Evolutionary conservation across 768 basidiomycete species (phyloP).

Genomic region (Amanita exitialis): DNA sequence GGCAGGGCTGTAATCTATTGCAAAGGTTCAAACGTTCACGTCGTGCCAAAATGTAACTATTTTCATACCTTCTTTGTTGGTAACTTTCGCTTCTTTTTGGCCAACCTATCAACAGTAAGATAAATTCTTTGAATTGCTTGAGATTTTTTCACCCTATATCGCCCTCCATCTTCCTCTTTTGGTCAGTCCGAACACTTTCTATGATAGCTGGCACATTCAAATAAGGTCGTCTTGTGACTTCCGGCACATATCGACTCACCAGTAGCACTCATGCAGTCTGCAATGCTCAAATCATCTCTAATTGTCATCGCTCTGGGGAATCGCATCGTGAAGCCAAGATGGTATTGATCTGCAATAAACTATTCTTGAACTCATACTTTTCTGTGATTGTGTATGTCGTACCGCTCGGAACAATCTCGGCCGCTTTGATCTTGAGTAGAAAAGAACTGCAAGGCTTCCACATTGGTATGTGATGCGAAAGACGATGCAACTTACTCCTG

Average conservation of each 20-base stretch:
- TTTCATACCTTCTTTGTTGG: constrained; percentile 36
- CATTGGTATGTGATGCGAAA: not conserved
- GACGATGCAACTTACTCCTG: constrained; percentile 49
- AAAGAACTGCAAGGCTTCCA: constrained; percentile 57
- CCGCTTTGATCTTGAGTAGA: constrained; percentile 87
- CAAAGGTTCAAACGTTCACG: not conserved
- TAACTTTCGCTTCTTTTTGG: constrained; percentile 3
- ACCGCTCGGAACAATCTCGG: constrained; percentile 80
- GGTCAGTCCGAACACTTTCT: constrained; percentile 49
- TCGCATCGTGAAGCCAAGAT: constrained; percentile 82
- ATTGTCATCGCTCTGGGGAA: constrained; percentile 83
- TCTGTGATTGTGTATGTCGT: constrained; percentile 1
- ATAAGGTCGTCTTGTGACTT: not conserved
- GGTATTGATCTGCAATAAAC: constrained; percentile 56
- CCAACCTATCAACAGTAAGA: not conserved
- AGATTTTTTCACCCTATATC: constrained; percentile 34
- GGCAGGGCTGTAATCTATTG: constrained; percentile 48
- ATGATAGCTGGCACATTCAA: constrained; percentile 34
- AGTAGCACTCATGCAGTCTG: constrained; percentile 65
- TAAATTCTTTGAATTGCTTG: not conserved
- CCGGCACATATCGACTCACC: constrained; percentile 25
- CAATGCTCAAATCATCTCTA: constrained; percentile 64
- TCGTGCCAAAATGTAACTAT: no score
- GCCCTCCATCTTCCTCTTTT: constrained; percentile 68
- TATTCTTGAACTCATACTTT: not conserved